These are phyloP conservation scores for Rehmannia glutinosa DNA, from an alignment of 257 asterid genomes.

Conservation along the genomic window DNA sequence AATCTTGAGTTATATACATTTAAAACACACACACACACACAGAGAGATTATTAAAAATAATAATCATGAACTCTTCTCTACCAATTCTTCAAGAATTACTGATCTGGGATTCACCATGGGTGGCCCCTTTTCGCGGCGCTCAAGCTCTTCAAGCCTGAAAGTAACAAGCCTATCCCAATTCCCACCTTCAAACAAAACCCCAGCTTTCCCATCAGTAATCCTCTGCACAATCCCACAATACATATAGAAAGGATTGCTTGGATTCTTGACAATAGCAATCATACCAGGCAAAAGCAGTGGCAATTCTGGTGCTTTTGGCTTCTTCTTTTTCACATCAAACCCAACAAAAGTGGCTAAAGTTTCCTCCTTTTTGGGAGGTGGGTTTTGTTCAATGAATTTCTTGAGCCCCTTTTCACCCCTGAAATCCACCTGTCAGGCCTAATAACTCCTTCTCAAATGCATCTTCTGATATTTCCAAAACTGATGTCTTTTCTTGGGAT, in stretches of 20 bases:
- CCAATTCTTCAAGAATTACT: constrained; percentile 51
- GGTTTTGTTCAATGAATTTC: constrained; percentile 64
- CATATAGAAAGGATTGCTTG: constrained; percentile 58
- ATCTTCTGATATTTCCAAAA: constrained; percentile 32
- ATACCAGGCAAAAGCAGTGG: constrained; percentile 86
- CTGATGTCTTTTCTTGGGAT: constrained; percentile 14
- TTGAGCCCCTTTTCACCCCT: constrained; percentile 79
- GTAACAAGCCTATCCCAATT: constrained; percentile 74
- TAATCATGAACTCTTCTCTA: constrained; percentile 28
- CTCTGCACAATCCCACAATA: constrained; percentile 90
- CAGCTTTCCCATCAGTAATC: constrained; percentile 87
- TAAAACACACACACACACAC: not conserved
- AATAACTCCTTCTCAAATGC: constrained; percentile 75
- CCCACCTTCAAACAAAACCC: constrained; percentile 88
- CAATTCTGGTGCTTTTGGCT: constrained; percentile 61
- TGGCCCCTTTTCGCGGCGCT: constrained; percentile 78
- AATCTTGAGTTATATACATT: constrained; percentile 20
- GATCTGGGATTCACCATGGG: constrained; percentile 84
- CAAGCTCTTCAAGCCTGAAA: constrained; percentile 80
- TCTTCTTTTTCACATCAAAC: constrained; percentile 46
- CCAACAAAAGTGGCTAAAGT: constrained; percentile 15
- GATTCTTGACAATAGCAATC: constrained; percentile 85
- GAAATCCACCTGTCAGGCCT: constrained; percentile 89
- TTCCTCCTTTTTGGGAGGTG: constrained; percentile 50
- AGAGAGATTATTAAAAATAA: too few species aligned